phyloP scores from a whole-genome alignment of 352 stramenopile genomes.

The Elongisporangium anandrum region DNA sequence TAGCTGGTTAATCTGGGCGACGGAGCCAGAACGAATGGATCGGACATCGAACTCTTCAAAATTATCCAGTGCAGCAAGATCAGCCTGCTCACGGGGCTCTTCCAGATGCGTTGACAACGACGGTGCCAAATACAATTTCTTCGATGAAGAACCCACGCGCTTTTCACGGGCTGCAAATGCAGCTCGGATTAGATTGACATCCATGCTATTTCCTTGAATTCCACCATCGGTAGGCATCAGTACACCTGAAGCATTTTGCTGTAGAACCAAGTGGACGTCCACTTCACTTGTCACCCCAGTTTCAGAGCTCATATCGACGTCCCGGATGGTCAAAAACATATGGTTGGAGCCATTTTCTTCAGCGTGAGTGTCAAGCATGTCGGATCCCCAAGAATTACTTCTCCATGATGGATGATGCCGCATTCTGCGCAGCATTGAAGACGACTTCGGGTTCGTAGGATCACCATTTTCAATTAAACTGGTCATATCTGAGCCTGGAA shows the following conservation, averaged over 20 bases:
- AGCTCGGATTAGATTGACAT: slow-evolving; percentile 42
- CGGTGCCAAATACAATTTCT: slow-evolving; percentile 30
- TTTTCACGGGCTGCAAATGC: slow-evolving; percentile 67
- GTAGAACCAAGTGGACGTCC: slow-evolving; percentile 65
- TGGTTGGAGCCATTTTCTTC: slow-evolving; percentile 51
- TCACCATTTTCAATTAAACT: slow-evolving; percentile 3
- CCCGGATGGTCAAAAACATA: slow-evolving; percentile 73
- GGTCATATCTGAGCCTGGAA: slow-evolving; percentile 1
- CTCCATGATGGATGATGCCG: slow-evolving; percentile 75
- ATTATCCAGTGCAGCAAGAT: slow-evolving; percentile 58
- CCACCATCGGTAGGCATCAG: slow-evolving; percentile 11
- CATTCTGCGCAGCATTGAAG: slow-evolving; percentile 62
- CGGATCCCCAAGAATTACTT: slow-evolving; percentile 79
- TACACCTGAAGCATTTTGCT: slow-evolving; percentile 37
- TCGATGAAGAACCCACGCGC: slow-evolving; percentile 33
- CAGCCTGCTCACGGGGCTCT: slow-evolving; percentile 27
- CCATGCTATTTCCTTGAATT: slow-evolving; percentile 20
- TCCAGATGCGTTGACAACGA: slow-evolving; percentile 35
- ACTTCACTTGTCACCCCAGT: slow-evolving; percentile 51
- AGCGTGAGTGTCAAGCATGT: slow-evolving; percentile 30
- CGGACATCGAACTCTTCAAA: slow-evolving; percentile 74
- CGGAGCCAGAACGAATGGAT: slow-evolving; percentile 46
- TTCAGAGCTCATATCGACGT: slow-evolving; percentile 57
- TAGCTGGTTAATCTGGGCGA: slow-evolving; percentile 39
- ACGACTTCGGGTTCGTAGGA: slow-evolving; percentile 4